phyloP scores from a whole-genome alignment of 306 rosid genomes.

The Prosopis cineraria region DNA sequence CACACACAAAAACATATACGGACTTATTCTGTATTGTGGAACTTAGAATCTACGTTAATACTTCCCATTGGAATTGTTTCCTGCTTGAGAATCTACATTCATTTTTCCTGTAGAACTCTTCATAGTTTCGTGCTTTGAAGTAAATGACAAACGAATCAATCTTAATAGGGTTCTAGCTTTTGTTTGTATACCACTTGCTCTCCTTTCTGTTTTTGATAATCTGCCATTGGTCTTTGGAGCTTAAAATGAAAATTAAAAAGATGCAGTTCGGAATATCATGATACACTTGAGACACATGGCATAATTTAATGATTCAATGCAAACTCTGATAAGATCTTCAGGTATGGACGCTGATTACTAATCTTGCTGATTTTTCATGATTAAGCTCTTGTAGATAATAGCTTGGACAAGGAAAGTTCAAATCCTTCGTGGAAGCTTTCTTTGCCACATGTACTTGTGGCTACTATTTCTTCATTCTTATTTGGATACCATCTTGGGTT shows the following conservation, averaged over 20 bases:
- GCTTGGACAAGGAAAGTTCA: constrained; percentile 52
- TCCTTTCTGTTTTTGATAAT: constrained; percentile 6
- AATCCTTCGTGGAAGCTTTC: constrained; percentile 89
- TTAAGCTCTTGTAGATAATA: constrained; percentile 58
- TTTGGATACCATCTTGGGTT: constrained; percentile 96
- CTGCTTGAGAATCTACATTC: constrained; percentile 10
- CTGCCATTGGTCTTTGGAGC: constrained; percentile 17
- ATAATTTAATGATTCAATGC: neutral
- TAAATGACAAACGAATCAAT: constrained; percentile 14
- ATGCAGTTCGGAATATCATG: neutral
- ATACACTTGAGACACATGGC: neutral
- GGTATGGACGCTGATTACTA: constrained; percentile 25
- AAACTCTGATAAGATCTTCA: constrained; percentile 16
- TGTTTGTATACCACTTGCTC: constrained; percentile 14
- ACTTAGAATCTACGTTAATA: constrained; percentile 14
- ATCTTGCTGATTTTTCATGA: constrained; percentile 34
- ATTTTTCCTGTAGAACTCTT: constrained; percentile 11
- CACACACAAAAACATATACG: neutral
- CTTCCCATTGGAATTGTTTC: neutral
- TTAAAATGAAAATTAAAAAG: constrained; percentile 28
- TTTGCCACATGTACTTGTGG: constrained; percentile 81
- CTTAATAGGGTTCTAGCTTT: constrained; percentile 16
- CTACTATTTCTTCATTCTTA: constrained; percentile 77
- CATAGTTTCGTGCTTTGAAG: constrained; percentile 4
- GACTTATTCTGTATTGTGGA: constrained; percentile 16